These are phyloP conservation scores for Ceratobasidium sp. DNA, from an alignment of 1,284 basidiomycete species.

Conservation along the genomic window DNA sequence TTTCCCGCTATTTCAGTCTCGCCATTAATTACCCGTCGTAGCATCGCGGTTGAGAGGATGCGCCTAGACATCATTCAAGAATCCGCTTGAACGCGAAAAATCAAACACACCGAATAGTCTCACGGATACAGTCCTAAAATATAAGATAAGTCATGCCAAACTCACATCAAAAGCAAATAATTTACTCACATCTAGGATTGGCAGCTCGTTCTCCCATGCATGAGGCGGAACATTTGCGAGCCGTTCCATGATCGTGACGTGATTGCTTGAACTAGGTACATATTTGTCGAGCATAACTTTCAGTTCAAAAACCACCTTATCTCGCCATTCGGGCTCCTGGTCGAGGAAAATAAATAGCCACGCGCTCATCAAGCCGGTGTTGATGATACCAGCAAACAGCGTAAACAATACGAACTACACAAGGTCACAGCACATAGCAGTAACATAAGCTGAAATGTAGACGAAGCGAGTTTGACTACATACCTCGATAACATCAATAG, in stretches of 20 bases:
- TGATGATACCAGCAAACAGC: constrained; percentile 30
- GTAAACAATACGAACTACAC: constrained; percentile 13
- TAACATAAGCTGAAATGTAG: too few species aligned
- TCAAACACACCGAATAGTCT: constrained; percentile 26
- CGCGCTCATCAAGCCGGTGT: constrained; percentile 36
- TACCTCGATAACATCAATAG: constrained; percentile 21
- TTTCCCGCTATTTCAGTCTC: constrained; percentile 19
- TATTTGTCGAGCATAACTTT: constrained; percentile 12
- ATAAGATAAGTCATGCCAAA: not conserved
- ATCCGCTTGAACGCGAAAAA: too few species aligned
- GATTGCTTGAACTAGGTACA: not conserved
- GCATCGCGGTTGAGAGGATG: not conserved
- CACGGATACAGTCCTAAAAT: constrained; percentile 25
- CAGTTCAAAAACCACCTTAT: constrained; percentile 13
- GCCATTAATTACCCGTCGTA: constrained; percentile 11
- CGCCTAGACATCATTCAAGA: not conserved
- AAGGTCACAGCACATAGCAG: too few species aligned
- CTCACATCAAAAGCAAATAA: not conserved
- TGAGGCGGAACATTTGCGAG: constrained; percentile 26
- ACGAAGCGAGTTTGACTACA: not conserved
- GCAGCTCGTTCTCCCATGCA: constrained; percentile 36
- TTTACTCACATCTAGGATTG: constrained; percentile 5
- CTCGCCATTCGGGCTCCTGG: constrained; percentile 30
- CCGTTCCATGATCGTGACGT: not conserved
- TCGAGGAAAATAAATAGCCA: constrained; percentile 35